phyloP scores from a whole-genome alignment of 495 filamentous ascomycete genomes.

The Trichoderma orchidacearum region DNA sequence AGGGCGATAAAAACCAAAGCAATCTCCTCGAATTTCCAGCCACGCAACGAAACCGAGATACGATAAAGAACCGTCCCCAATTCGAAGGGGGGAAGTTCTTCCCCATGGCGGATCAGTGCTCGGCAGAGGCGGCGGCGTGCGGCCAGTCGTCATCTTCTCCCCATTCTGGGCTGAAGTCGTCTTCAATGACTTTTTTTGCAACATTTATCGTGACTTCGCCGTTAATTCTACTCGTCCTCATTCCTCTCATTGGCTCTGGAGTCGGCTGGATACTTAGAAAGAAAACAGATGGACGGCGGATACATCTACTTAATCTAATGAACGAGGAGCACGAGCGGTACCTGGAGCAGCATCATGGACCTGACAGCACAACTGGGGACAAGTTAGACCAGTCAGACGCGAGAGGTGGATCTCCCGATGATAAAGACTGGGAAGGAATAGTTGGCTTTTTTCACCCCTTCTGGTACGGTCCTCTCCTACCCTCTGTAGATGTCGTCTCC shows the following conservation, averaged over 20 bases:
- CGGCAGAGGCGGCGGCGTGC: neutral
- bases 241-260: slow-evolving; percentile 25
- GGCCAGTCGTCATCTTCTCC: neutral
- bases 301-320: slow-evolving; percentile 45
- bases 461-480: slow-evolving; percentile 46
- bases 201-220: slow-evolving; percentile 6
- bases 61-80: neutral
- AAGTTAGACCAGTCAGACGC: slow-evolving; percentile 54
- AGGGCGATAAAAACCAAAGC: neutral
- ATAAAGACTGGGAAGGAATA: slow-evolving; percentile 61
- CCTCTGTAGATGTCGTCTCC: neutral
- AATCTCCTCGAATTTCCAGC: neutral
- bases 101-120: neutral
- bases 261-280: slow-evolving; percentile 54
- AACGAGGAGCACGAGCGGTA: slow-evolving; percentile 45
- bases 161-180: neutral
- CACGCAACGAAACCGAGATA: neutral
- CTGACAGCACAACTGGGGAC: slow-evolving; percentile 21
- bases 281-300: slow-evolving; percentile 48
- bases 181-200: neutral
- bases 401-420: slow-evolving; percentile 30
- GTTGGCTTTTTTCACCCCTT: slow-evolving; percentile 97
- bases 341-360: slow-evolving; percentile 22
- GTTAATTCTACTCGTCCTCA: slow-evolving; percentile 15
- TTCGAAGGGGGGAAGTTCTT: neutral